Percentiles rank a stretch among this genome's conserved stretches.
These are phyloP conservation scores for Naganishia albida DNA, from an alignment of 1,284 basidiomycete genomes.

Conservation along the genomic window DNA sequence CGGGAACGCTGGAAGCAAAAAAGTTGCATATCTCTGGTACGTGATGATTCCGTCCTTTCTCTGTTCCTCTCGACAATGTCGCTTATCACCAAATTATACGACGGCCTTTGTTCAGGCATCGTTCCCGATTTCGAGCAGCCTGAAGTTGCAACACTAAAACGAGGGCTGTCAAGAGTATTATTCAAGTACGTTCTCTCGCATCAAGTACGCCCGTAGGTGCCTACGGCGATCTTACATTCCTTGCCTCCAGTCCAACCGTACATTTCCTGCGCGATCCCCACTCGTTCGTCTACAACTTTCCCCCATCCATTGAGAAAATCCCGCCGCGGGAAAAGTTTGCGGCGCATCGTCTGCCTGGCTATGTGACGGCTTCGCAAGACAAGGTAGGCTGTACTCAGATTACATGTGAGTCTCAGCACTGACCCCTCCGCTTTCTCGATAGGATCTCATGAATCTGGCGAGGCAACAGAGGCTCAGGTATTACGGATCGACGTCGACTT, in stretches of 20 bases:
- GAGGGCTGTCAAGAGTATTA: slow-evolving; percentile 77
- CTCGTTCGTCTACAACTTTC: slow-evolving; percentile 84
- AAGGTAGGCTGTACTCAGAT: slow-evolving; percentile 55
- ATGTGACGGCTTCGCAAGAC: slow-evolving; percentile 80
- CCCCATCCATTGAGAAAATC: slow-evolving; percentile 67
- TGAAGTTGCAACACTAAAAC: slow-evolving; percentile 67
- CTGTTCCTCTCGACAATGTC: neutral
- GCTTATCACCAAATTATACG: too few species aligned
- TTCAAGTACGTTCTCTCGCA: slow-evolving; percentile 66
- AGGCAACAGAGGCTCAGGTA: slow-evolving; percentile 64
- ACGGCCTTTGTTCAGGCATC: neutral
- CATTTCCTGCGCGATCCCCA: slow-evolving; percentile 87
- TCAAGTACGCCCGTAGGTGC: neutral
- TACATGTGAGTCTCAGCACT: too few species aligned
- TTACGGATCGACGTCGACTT: slow-evolving; percentile 88
- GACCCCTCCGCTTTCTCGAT: neutral
- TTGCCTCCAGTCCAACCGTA: slow-evolving; percentile 71
- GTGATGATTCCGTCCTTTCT: neutral
- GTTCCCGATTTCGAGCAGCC: slow-evolving; percentile 21
- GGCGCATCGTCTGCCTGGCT: slow-evolving; percentile 76
- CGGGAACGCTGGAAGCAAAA: slow-evolving; percentile 18
- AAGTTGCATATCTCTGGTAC: slow-evolving; percentile 18
- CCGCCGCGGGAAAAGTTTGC: slow-evolving; percentile 84
- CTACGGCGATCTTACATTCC: neutral
- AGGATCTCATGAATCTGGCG: slow-evolving; percentile 71